Evolutionary conservation across 106 monocot species (phyloP).

Genomic region (Ottelia alismoides): DNA sequence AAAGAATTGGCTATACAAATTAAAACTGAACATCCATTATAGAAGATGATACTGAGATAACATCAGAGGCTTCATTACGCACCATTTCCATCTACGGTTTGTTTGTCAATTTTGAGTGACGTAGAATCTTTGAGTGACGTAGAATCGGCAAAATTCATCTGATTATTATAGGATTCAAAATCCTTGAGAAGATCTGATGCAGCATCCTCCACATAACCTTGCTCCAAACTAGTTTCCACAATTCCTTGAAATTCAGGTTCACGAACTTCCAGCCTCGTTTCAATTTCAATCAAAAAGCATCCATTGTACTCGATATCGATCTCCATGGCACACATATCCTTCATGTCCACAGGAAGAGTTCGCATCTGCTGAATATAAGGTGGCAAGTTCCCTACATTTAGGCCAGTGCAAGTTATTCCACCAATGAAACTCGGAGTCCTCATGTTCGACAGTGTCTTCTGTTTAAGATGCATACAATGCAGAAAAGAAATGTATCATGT

Average conservation of each 20-base stretch:
- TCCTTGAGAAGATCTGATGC: no score
- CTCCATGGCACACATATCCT: conserved; percentile 77
- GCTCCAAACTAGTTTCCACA: no score
- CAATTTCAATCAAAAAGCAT: conserved; percentile 69
- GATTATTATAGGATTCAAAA: no score
- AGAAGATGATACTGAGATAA: conserved; percentile 32
- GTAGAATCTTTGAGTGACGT: no score
- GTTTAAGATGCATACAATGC: conserved; percentile 4
- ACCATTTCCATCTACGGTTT: no score
- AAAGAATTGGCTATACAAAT: background rate
- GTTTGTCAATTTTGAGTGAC: no score
- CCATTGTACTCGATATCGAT: conserved; percentile 83
- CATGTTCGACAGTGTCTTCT: conserved; percentile 80
- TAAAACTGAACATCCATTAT: no score
- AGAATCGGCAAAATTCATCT: no score
- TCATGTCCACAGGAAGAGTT: conserved; percentile 84
- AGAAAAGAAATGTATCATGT: no score
- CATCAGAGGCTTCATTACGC: conserved; percentile 45
- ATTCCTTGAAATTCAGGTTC: no score
- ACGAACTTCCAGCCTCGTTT: conserved; percentile 81
- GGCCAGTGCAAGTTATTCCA: conserved; percentile 44
- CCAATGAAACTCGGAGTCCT: conserved; percentile 77
- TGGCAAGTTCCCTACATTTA: conserved; percentile 76
- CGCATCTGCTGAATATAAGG: conserved; percentile 72
- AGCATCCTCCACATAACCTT: no score